Evolutionary conservation across 257 asterid species (phyloP).

Genomic region (Catharanthus roseus): DNA sequence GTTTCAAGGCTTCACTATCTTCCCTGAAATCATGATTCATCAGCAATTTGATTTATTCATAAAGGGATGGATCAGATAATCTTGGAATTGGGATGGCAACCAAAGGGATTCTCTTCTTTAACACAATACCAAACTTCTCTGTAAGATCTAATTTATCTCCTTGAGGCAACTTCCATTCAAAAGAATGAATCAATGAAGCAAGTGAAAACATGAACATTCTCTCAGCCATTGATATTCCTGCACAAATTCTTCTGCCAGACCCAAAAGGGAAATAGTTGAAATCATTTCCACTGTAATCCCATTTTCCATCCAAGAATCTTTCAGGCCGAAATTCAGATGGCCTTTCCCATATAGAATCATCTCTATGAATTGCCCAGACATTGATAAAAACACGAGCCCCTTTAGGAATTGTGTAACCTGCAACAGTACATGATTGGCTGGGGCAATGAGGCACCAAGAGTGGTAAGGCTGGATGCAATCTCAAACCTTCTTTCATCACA

Average conservation of each 20-base stretch:
- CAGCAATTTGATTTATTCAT: slow-evolving; percentile 19
- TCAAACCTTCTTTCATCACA: slow-evolving; percentile 48
- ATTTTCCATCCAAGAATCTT: slow-evolving; percentile 37
- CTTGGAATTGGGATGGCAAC: slow-evolving; percentile 55
- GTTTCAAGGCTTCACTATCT: background rate
- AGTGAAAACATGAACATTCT: slow-evolving; percentile 52
- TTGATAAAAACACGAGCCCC: slow-evolving; percentile 58
- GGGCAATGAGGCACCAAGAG: slow-evolving; percentile 71
- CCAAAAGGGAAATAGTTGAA: slow-evolving; percentile 60
- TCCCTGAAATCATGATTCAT: background rate
- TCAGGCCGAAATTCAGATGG: slow-evolving; percentile 46
- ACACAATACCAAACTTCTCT: slow-evolving; percentile 63
- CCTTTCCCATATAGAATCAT: slow-evolving; percentile 41
- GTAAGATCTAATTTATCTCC: slow-evolving; percentile 38
- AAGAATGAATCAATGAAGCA: slow-evolving; percentile 58
- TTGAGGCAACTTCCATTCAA: slow-evolving; percentile 42
- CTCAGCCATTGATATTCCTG: slow-evolving; percentile 60
- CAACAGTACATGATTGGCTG: slow-evolving; percentile 37
- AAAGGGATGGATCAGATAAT: slow-evolving; percentile 27
- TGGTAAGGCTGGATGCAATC: slow-evolving; percentile 62
- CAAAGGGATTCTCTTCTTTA: slow-evolving; percentile 50
- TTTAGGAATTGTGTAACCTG: slow-evolving; percentile 44
- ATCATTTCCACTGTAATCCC: slow-evolving; percentile 53
- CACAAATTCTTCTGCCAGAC: slow-evolving; percentile 69
- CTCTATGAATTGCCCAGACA: slow-evolving; percentile 67